Conservation (phyloP, 495 filamentous ascomycete species). For the Acidiella bohemica region DNA sequence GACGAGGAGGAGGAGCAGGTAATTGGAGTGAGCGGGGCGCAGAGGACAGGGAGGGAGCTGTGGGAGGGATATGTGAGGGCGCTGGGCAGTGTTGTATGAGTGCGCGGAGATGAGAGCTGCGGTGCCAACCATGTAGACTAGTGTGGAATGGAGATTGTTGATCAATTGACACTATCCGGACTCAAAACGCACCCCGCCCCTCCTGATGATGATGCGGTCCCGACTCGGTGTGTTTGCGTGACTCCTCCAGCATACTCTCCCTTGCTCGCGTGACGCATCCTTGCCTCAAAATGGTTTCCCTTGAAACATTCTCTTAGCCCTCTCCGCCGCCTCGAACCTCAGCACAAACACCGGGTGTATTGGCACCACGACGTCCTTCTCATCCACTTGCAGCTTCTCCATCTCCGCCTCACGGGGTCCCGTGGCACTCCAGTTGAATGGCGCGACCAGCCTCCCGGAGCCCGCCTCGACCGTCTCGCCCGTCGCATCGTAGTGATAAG, state of each 20-base stretch:
- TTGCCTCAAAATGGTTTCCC: too few species aligned
- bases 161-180: too few species aligned
- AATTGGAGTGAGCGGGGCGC: neutral
- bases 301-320: conserved; percentile 53
- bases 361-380: conserved; percentile 37
- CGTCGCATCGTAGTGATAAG: conserved; percentile 45
- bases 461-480: neutral
- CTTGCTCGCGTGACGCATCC: too few species aligned
- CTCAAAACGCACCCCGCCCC: too few species aligned
- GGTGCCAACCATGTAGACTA: too few species aligned
- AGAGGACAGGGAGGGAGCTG: neutral
- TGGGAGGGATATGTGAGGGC: conserved; percentile 8
- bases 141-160: too few species aligned
- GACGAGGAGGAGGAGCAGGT: conserved; percentile 34
- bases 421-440: conserved; percentile 52
- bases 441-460: conserved; percentile 31
- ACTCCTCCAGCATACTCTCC: too few species aligned
- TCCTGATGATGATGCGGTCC: too few species aligned
- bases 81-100: conserved; percentile 7
- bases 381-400: conserved; percentile 35
- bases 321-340: conserved; percentile 52
- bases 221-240: too few species aligned
- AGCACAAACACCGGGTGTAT: conserved; percentile 81
- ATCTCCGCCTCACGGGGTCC: conserved; percentile 25
- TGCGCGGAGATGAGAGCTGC: too few species aligned